These are phyloP conservation scores for Ochetophila trinervis DNA, from an alignment of 306 rosid genomes.

Conservation along the genomic window DNA sequence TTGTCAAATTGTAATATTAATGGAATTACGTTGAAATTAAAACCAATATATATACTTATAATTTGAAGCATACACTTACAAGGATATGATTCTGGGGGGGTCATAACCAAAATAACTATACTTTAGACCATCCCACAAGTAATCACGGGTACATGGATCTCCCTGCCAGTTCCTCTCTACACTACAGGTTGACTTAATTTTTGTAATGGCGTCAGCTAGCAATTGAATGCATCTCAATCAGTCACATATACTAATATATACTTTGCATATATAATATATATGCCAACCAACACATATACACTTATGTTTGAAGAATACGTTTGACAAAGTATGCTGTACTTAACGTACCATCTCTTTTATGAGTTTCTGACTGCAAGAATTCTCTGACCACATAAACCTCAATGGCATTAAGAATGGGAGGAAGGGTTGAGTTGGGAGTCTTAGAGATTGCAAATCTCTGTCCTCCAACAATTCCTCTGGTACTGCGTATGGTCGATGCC, in stretches of 20 bases:
- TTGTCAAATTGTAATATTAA: too few relatives aligned
- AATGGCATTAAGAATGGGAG: slow-evolving; percentile 49
- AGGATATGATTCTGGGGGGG: slow-evolving; percentile 8
- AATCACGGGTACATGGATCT: slow-evolving; percentile 46
- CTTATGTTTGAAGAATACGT: too few relatives aligned
- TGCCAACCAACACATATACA: neutral
- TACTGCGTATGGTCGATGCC: neutral
- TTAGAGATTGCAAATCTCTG: slow-evolving; percentile 12
- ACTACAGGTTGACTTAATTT: slow-evolving; percentile 34
- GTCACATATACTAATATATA: too few relatives aligned
- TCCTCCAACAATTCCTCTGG: neutral
- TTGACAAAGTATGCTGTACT: neutral
- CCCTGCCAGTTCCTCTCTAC: slow-evolving; percentile 46
- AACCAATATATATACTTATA: neutral
- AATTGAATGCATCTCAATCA: neutral
- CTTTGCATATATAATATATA: too few relatives aligned
- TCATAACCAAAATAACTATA: slow-evolving; percentile 27
- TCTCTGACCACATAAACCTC: slow-evolving; percentile 26
- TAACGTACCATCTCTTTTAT: slow-evolving; percentile 14
- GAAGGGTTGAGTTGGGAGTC: slow-evolving; percentile 26
- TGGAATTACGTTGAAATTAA: too few relatives aligned
- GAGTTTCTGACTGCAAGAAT: neutral
- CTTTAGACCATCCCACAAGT: slow-evolving; percentile 47
- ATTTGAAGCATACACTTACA: slow-evolving; percentile 2
- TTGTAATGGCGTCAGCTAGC: slow-evolving; percentile 39